Percentiles rank a stretch among this genome's conserved stretches.
phyloP scores from a whole-genome alignment of 208 protist genomes.

The Leishmania turanica region DNA sequence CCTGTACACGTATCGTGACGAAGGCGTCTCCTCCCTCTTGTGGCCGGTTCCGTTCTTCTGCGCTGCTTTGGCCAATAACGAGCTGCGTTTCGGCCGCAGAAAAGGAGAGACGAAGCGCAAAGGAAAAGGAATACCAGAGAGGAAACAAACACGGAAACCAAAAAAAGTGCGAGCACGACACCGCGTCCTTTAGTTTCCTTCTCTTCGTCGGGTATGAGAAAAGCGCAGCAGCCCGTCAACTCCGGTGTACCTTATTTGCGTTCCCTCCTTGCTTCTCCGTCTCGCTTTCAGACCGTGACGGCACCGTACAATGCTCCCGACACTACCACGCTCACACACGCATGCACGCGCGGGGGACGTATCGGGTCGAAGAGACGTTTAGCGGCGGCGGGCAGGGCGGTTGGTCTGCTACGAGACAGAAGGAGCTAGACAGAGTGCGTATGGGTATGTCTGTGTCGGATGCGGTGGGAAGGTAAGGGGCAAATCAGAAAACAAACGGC shows the following conservation, averaged over 20 bases:
- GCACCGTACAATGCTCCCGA: background rate
- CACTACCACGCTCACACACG: background rate
- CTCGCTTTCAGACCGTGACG: background rate
- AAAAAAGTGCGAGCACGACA: background rate
- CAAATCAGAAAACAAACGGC: background rate
- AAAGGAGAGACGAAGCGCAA: background rate
- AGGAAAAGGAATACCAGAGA: conserved; percentile 5
- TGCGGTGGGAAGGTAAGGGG: background rate
- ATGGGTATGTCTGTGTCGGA: background rate
- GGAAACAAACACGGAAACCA: background rate
- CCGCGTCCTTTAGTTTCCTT: background rate
- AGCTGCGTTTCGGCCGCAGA: background rate
- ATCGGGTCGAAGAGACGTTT: background rate
- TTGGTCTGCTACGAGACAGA: background rate
- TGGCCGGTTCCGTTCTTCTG: background rate
- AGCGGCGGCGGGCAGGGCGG: background rate
- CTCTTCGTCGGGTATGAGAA: background rate
- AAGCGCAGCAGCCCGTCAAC: background rate
- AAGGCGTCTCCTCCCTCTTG: background rate
- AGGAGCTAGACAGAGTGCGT: background rate
- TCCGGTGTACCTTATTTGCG: background rate
- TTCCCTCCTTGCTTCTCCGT: background rate
- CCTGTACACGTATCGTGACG: background rate
- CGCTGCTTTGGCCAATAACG: background rate
- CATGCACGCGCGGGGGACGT: background rate